Evolutionary conservation across 345 rosid species (phyloP).

Genomic region (Camelina laxa): DNA sequence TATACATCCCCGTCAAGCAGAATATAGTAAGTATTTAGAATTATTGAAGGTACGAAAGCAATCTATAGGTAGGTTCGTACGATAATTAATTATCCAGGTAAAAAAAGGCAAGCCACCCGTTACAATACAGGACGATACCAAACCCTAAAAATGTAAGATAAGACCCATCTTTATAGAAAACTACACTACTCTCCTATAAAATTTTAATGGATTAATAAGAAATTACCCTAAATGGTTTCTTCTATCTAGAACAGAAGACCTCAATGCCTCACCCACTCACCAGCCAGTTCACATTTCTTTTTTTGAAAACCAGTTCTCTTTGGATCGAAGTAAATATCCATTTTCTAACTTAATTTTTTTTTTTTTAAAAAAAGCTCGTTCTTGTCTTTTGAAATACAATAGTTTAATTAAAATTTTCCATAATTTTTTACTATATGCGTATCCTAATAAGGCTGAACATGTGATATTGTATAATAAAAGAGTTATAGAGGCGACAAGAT

Average conservation of each 20-base stretch:
- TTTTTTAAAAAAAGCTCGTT: no score
- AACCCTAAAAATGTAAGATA: constrained; percentile 15
- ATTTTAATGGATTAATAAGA: neutral
- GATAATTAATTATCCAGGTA: neutral
- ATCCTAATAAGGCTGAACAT: neutral
- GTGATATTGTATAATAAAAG: neutral
- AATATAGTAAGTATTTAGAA: neutral
- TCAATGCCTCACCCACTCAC: no score
- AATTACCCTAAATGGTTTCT: no score
- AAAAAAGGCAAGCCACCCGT: neutral
- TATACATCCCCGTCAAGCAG: neutral
- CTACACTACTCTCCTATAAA: neutral
- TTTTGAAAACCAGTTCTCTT: no score
- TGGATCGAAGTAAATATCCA: neutral
- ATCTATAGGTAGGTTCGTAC: neutral
- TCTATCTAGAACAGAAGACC: no score
- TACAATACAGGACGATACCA: neutral
- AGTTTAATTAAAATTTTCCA: no score
- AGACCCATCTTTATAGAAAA: constrained; percentile 5
- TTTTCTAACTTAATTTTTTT: no score
- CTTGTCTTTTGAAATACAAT: no score
- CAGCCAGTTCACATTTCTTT: no score
- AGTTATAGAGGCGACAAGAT: neutral
- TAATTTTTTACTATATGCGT: neutral
- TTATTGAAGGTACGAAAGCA: neutral